Evolutionary conservation across 768 basidiomycete genomes (phyloP).

Genomic region (Boletus eberwhitei): DNA sequence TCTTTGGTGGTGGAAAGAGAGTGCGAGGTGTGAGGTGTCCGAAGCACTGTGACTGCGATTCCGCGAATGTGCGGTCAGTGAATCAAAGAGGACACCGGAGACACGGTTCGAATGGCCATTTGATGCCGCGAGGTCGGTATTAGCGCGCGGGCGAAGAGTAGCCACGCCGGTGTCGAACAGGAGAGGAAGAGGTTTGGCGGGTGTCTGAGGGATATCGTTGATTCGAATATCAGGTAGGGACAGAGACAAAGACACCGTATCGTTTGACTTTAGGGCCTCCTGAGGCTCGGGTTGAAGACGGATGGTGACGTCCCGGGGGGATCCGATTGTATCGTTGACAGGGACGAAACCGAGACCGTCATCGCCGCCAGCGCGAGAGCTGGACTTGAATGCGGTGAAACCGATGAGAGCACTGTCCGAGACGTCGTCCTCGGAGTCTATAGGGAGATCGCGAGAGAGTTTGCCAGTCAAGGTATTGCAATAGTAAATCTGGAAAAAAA

Average conservation of each 20-base stretch:
- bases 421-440: constrained; percentile 55
- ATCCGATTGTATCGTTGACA: constrained; percentile 16
- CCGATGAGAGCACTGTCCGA: constrained; percentile 57
- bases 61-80: constrained; percentile 12
- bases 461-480: constrained; percentile 83
- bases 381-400: constrained; percentile 46
- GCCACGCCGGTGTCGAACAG: not conserved
- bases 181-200: constrained; percentile 7
- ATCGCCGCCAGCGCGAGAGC: constrained; percentile 47
- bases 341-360: constrained; percentile 44
- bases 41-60: constrained; percentile 17
- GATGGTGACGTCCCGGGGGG: not conserved
- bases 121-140: constrained; percentile 19
- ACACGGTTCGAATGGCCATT: constrained; percentile 9
- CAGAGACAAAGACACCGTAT: not conserved
- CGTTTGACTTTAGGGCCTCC: not conserved
- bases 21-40: not conserved
- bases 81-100: constrained; percentile 6
- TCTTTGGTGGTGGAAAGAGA: not conserved
- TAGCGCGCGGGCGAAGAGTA: constrained; percentile 22
- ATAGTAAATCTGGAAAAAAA: constrained; percentile 74
- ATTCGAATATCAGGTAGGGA: not conserved
- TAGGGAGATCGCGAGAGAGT: constrained; percentile 76
- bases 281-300: not conserved
- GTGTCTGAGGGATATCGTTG: not conserved